These are phyloP conservation scores for Heliosperma pusillum DNA, from an alignment of 148 eudicot species.

Conservation along the genomic window DNA sequence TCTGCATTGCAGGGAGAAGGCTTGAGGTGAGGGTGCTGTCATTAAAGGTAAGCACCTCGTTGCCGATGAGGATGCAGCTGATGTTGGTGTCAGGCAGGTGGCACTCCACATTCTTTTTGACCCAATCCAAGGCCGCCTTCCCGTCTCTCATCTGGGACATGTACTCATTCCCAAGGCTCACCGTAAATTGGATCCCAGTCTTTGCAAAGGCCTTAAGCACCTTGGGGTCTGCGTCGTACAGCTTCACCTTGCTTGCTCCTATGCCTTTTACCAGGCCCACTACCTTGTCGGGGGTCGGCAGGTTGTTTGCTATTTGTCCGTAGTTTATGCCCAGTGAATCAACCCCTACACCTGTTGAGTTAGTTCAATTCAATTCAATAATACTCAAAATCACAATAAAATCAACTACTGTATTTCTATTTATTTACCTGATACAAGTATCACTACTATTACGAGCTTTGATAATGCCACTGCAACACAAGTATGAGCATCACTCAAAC, in stretches of 20 bases:
- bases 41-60: conserved; percentile 67
- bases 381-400: too few species aligned
- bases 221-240: conserved; percentile 78
- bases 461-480: neutral
- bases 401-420: too few species aligned
- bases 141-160: conserved; percentile 50
- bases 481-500: neutral
- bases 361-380: neutral
- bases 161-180: conserved; percentile 52
- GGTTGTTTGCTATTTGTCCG: conserved; percentile 80
- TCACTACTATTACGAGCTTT: neutral
- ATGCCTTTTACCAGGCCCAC: conserved; percentile 56
- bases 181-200: conserved; percentile 65
- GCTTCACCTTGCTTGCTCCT: conserved; percentile 68
- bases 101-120: conserved; percentile 53
- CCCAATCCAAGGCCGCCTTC: conserved; percentile 54
- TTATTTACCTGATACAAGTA: neutral
- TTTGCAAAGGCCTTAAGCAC: conserved; percentile 81
- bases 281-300: conserved; percentile 64
- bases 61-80: conserved; percentile 65
- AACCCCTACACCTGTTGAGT: neutral
- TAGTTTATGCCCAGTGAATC: conserved; percentile 74
- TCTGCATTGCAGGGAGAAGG: conserved; percentile 76
- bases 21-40: conserved; percentile 42
- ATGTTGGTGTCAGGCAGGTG: conserved; percentile 70